phyloP scores from a whole-genome alignment of 2,329 filamentous ascomycete species.

The Penicillium digitatum region DNA sequence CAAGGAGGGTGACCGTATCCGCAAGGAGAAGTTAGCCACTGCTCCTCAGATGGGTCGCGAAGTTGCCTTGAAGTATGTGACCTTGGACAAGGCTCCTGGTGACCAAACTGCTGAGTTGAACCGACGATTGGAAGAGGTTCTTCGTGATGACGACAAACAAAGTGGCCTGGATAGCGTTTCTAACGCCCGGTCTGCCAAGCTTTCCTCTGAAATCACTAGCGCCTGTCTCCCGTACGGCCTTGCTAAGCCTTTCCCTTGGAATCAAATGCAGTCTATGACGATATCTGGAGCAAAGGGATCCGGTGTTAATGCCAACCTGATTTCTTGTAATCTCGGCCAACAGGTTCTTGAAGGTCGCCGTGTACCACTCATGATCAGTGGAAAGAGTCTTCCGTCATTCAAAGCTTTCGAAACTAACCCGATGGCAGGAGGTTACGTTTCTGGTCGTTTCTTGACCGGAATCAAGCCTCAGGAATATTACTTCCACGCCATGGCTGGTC shows the following conservation, averaged over 20 bases:
- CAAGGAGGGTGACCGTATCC: slow-evolving; percentile 66
- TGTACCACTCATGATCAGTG: slow-evolving; percentile 96
- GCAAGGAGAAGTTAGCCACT: slow-evolving; percentile 64
- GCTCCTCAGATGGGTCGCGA: slow-evolving; percentile 69
- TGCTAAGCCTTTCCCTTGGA: slow-evolving; percentile 87
- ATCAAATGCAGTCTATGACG: slow-evolving; percentile 99
- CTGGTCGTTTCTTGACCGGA: slow-evolving; percentile 94
- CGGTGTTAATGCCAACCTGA: slow-evolving; percentile 90
- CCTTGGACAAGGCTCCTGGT: slow-evolving; percentile 63
- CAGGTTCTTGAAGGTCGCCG: slow-evolving; percentile 92
- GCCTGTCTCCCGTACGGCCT: slow-evolving; percentile 77
- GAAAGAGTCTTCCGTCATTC: slow-evolving; percentile 93
- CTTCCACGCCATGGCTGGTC: slow-evolving; percentile 98
- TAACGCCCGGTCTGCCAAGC: slow-evolving; percentile 63
- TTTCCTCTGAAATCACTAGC: slow-evolving; percentile 75
- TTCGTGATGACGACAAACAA: slow-evolving; percentile 88
- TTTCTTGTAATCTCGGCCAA: slow-evolving; percentile 95
- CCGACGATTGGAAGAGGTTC: slow-evolving; percentile 77
- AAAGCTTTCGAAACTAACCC: slow-evolving; percentile 85
- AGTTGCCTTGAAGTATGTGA: slow-evolving; percentile 84
- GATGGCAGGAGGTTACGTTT: slow-evolving; percentile 87
- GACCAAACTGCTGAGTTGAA: slow-evolving; percentile 67
- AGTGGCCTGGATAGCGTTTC: slow-evolving; percentile 83
- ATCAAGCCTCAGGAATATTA: slow-evolving; percentile 97
- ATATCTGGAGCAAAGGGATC: slow-evolving; percentile 92